These are phyloP conservation scores for Trichosanthes cucumerina DNA, from an alignment of 306 rosid species.

Conservation along the genomic window DNA sequence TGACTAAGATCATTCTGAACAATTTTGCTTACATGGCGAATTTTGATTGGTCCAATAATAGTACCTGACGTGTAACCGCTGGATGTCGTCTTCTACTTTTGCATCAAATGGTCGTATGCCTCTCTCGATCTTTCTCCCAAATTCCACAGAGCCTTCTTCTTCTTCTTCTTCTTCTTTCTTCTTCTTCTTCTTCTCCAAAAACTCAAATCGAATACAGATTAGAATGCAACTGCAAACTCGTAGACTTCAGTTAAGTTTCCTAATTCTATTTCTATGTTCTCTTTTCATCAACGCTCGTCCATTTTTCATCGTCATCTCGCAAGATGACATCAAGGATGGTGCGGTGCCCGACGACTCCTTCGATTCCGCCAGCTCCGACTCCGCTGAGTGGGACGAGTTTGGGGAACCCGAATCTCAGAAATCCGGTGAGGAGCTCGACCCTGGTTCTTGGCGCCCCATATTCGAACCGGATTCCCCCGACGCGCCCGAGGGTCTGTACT, in stretches of 20 bases:
- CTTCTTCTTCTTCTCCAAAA: not conserved
- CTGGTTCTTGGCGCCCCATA: conserved; percentile 87
- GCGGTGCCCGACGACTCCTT: conserved; percentile 32
- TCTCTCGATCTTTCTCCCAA: not conserved
- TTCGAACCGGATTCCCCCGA: conserved; percentile 53
- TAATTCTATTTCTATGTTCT: conserved; percentile 30
- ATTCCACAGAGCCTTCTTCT: not conserved
- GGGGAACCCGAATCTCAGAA: conserved; percentile 52
- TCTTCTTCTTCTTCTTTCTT: not conserved
- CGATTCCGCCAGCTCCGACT: conserved; percentile 39
- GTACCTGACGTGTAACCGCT: not conserved
- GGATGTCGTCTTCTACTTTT: not conserved
- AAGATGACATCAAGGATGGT: conserved; percentile 59
- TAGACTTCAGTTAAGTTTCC: conserved; percentile 25
- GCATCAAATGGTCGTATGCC: not conserved
- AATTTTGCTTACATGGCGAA: not conserved
- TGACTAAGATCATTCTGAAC: not conserved
- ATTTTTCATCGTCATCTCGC: conserved; percentile 59
- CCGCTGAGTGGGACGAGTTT: conserved; percentile 87
- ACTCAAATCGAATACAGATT: not conserved
- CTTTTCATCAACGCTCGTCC: conserved; percentile 45
- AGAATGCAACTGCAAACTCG: conserved; percentile 12
- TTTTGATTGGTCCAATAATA: not conserved
- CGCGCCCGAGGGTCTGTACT: conserved; percentile 34
- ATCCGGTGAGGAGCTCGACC: conserved; percentile 77